Conservation (phyloP, 2,329 filamentous ascomycete species). For the Fusarium algeriense region DNA sequence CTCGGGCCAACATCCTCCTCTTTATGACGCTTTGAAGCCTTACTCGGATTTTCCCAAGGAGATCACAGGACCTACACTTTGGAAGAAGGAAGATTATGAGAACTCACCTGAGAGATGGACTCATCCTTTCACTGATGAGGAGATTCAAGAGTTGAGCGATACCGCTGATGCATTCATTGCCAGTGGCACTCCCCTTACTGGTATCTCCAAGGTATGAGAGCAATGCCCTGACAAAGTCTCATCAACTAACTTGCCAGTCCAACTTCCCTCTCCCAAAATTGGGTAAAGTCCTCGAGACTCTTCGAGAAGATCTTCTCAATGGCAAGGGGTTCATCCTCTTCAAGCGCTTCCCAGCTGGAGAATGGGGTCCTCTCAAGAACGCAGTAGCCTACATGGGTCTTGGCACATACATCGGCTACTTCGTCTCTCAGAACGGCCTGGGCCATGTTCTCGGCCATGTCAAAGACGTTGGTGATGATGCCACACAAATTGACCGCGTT, state of each 20-base stretch:
- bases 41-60: slow-evolving; percentile 78
- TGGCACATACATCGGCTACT: slow-evolving; percentile 87
- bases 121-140: slow-evolving; percentile 74
- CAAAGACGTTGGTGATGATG: slow-evolving; percentile 87
- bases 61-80: slow-evolving; percentile 79
- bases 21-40: slow-evolving; percentile 72
- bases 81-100: slow-evolving; percentile 75
- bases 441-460: slow-evolving; percentile 91
- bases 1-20: slow-evolving; percentile 78
- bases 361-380: slow-evolving; percentile 84
- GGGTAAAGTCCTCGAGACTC: slow-evolving; percentile 50
- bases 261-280: slow-evolving; percentile 61
- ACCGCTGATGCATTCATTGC: slow-evolving; percentile 78
- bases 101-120: slow-evolving; percentile 78
- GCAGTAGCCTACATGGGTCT: slow-evolving; percentile 93
- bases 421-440: slow-evolving; percentile 85
- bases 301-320: slow-evolving; percentile 68
- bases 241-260: slow-evolving; percentile 42
- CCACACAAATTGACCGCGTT: slow-evolving; percentile 84
- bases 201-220: slow-evolving; percentile 62
- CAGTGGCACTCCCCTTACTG: slow-evolving; percentile 74
- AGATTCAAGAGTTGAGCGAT: slow-evolving; percentile 74
- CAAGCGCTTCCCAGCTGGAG: slow-evolving; percentile 81
- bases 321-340: slow-evolving; percentile 93
- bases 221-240: too few relatives aligned